A percentile compares a stretch with the other conserved stretches of the same genome.
Evolutionary conservation across 2,329 filamentous ascomycete genomes (phyloP).

Genomic region (Emergomyces pasteurianus): DNA sequence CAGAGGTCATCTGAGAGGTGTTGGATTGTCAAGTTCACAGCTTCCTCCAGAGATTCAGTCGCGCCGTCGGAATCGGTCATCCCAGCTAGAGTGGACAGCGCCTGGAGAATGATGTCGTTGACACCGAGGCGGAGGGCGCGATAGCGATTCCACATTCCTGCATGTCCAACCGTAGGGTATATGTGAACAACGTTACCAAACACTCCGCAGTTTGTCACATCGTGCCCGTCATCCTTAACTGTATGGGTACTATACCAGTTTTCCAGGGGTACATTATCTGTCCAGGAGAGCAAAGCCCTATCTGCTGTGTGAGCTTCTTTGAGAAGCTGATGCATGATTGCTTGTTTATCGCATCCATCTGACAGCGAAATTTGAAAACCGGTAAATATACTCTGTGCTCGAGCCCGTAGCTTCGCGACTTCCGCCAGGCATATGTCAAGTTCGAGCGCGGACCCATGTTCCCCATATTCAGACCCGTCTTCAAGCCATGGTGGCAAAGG

Average conservation of each 20-base stretch:
- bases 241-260: not conserved
- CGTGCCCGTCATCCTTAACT: not conserved
- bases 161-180: not conserved
- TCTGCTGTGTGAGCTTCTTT: not conserved
- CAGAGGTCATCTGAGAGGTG: not conserved
- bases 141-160: constrained; percentile 1
- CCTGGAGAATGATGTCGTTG: not conserved
- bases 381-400: not conserved
- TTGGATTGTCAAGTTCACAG: not conserved
- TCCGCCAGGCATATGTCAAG: not conserved
- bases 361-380: not conserved
- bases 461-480: not conserved
- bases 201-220: not conserved
- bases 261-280: not conserved
- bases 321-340: not conserved
- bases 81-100: not conserved
- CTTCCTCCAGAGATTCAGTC: not conserved
- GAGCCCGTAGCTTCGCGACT: not conserved
- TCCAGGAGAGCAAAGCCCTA: not conserved
- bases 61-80: not conserved
- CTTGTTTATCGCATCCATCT: not conserved
- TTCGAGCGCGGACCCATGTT: not conserved
- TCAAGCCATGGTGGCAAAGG: not conserved
- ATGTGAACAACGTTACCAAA: not conserved
- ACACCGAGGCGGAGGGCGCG: not conserved